These are phyloP conservation scores for Hibiscus trionum DNA, from an alignment of 345 rosid species.

Conservation along the genomic window DNA sequence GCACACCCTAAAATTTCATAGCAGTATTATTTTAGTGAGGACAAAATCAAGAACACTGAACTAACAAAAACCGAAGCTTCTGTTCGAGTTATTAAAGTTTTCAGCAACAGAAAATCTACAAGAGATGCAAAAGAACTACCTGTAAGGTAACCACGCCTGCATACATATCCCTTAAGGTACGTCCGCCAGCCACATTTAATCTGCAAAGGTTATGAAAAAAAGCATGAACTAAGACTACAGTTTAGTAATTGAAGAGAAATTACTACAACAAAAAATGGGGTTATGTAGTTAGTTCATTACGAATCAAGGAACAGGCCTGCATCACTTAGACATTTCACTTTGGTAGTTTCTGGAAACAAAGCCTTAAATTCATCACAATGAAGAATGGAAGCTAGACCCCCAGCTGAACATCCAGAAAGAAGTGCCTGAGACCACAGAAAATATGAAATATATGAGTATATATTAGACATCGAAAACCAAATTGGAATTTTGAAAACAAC, in stretches of 20 bases:
- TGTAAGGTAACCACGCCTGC: conserved; percentile 72
- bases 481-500: neutral
- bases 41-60: neutral
- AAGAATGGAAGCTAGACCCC: conserved; percentile 75
- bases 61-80: neutral
- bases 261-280: conserved; percentile 1
- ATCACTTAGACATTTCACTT: conserved; percentile 90
- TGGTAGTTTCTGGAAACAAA: conserved; percentile 47
- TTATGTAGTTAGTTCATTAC: conserved; percentile 33
- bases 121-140: conserved; percentile 31
- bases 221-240: neutral
- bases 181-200: conserved; percentile 73
- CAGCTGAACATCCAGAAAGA: conserved; percentile 98
- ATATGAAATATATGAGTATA: neutral
- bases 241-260: neutral
- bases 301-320: conserved; percentile 93
- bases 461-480: neutral
- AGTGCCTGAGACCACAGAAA: conserved; percentile 51
- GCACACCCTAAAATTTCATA: conserved; percentile 37
- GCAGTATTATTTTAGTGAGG: neutral
- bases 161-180: conserved; percentile 53
- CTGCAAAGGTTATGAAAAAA: conserved; percentile 27
- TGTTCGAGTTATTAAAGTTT: neutral
- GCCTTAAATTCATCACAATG: conserved; percentile 73
- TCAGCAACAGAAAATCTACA: neutral